These are phyloP conservation scores for Phytophthora gonapodyides DNA, from an alignment of 352 stramenopile genomes.

Conservation along the genomic window DNA sequence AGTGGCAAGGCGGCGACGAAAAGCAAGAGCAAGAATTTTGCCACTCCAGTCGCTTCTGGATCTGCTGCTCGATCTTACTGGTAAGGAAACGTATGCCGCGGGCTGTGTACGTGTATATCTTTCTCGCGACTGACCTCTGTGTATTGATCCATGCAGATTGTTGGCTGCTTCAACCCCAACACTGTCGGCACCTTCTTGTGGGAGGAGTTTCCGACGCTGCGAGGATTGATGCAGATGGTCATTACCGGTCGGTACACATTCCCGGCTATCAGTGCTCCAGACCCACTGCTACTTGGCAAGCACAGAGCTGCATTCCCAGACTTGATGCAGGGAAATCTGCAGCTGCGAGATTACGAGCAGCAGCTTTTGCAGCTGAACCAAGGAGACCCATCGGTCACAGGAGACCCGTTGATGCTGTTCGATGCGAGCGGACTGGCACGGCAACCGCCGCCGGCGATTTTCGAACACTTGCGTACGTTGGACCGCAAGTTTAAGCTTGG, in stretches of 20 bases:
- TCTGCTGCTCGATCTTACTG: constrained; percentile 84
- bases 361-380: constrained; percentile 61
- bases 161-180: constrained; percentile 75
- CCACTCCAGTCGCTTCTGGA: constrained; percentile 83
- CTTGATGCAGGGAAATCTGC: constrained; percentile 58
- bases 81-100: constrained; percentile 31
- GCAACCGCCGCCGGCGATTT: constrained; percentile 67
- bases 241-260: constrained; percentile 82
- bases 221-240: constrained; percentile 85
- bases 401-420: constrained; percentile 77
- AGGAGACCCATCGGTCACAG: constrained; percentile 43
- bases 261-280: constrained; percentile 57
- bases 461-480: constrained; percentile 73
- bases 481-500: constrained; percentile 81
- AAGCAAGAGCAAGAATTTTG: constrained; percentile 80
- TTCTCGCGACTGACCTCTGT: constrained; percentile 4
- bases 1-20: constrained; percentile 56
- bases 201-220: constrained; percentile 73
- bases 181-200: constrained; percentile 81
- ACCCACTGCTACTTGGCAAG: constrained; percentile 65
- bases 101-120: not conserved
- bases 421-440: constrained; percentile 68
- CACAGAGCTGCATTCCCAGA: constrained; percentile 59
- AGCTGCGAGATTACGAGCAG: constrained; percentile 75
- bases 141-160: constrained; percentile 27